Conservation (phyloP, 331 rosid species). For the Rhamnella rubrinervis region DNA sequence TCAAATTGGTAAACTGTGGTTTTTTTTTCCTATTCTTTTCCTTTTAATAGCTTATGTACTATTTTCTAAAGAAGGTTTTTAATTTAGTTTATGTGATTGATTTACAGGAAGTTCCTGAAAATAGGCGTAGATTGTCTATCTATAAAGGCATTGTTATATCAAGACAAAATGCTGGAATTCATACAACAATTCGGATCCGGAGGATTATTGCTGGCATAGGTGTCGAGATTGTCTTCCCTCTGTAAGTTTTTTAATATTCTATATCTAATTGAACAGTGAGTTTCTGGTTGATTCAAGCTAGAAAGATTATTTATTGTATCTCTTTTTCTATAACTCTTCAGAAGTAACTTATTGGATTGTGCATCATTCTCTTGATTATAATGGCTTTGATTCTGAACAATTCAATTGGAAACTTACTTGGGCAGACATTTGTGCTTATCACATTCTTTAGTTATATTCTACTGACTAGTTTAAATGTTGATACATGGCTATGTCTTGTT, state of each 20-base stretch:
- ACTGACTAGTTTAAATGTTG: background rate
- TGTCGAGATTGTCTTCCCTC: slow-evolving; percentile 89
- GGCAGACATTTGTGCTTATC: background rate
- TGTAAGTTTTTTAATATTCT: slow-evolving; percentile 48
- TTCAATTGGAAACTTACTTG: too few species aligned
- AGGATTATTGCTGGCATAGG: slow-evolving; percentile 92
- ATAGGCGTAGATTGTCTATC: slow-evolving; percentile 80
- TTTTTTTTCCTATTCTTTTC: background rate
- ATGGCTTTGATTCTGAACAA: slow-evolving; percentile 6
- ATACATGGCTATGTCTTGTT: slow-evolving; percentile 9
- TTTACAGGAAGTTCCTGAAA: slow-evolving; percentile 90
- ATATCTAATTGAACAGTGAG: too few species aligned
- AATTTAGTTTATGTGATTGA: slow-evolving; percentile 26
- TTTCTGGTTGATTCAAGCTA: slow-evolving; percentile 6
- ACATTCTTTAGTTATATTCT: slow-evolving; percentile 10
- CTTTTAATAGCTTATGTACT: background rate
- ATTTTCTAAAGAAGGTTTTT: slow-evolving; percentile 11
- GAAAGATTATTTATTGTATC: background rate
- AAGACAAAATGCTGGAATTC: slow-evolving; percentile 91
- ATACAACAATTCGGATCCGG: slow-evolving; percentile 84
- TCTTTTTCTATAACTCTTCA: background rate
- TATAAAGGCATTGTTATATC: slow-evolving; percentile 89
- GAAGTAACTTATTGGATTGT: background rate
- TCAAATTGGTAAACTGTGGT: slow-evolving; percentile 66
- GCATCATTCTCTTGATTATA: background rate